Evolutionary conservation across 2,329 filamentous ascomycete species (phyloP), one percentile per base, ranked within the genome.

Genomic region (Tolypocladium ophioglossoides): DNA sequence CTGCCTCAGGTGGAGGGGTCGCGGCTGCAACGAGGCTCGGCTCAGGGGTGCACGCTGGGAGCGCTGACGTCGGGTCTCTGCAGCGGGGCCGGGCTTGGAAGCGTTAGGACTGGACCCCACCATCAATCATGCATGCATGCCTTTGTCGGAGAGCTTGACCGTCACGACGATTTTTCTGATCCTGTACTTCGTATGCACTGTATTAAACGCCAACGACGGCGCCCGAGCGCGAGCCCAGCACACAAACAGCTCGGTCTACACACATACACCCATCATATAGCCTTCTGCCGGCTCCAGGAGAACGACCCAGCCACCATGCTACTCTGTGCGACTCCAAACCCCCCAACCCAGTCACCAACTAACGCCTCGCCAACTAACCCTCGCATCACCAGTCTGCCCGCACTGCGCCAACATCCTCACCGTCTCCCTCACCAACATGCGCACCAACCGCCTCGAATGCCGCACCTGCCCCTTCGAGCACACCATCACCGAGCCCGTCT

Each of bases 381-480:
- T 34, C 24, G 52, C 39, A 24, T 35, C 32, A 53, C 37, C 62
- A 87, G 87, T 92, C 81, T 94, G 89, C 71, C 89, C 89, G 51
- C 82, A 83, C 68, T 94, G 89, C 78, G 84, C 84, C 71, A 94
- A 92, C 75, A 84, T 90, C 71, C 83, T 94, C 66, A 89, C 86
- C 65, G 85, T 92, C 64, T 84, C 83, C 56, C 68, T 75, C 51
- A 78, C 77, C 59, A 76, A 74, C 59, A 75, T 72, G 51, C 76
- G 78, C 55, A 74, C 73, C 64, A 96, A 96, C 76, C 86, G 91
- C 55, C 90, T 97, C 71, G 90, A 95, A 72, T 99, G 94, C 75
- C 88, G 90, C 55, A 95, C 91, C 55, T 99, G 94, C 64, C 92
- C 94, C 4, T 99, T 95, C 75, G 85, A 95, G 69, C 91, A 90